Base-by-base conservation (phyloP, 2,329 filamentous ascomycete genomes). In the Clonostachys byssicola region DNA sequence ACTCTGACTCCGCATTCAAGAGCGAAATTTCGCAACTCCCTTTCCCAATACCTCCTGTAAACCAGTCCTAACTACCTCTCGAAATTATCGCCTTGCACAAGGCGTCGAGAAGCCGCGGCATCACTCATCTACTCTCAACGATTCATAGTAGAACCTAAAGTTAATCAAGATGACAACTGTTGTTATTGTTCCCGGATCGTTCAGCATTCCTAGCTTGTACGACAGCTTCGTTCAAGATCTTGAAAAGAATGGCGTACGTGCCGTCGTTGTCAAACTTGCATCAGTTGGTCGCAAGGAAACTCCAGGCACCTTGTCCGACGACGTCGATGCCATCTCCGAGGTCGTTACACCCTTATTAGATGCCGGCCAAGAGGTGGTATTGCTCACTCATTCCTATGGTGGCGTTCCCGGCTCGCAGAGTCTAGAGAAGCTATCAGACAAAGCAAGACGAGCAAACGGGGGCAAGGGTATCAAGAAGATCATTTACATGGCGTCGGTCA, bases 371-470 rank as follows among this genome's bases (percentile, higher is more conserved):
- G 63, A 71, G 20, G 62, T 72, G 6, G 50, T 72, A 1, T 51
- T 72, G 6, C 38, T 70, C 14, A 56, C 59, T 12, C 70, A 73
- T 44, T 69, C 64, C 16, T 73, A 70, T 54, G 62, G 66, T 2
- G 67, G 67, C 10, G 55, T 66, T 0, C 51, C 66, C 1, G 60
- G 57, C 3, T 58, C 56, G 6, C 62, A 66, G 46, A 62, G 61
- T 2, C 48, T 65, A 3, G 54, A 54, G 4, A 63, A 61, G 0
- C 46, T 66, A 3, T 53, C 55, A 12, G 62, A 64, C 46, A 53
- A 52, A 38, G 56, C 61, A 43, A 51, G 66, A 8, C 51, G 54
- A 40, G 47, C 42, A 5, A 45, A 52, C 4, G 63, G 63, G 1
- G 54, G 60, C 41, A 56, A 57, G 2, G 65, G 64, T 2, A 55